Percentiles rank a stretch among this genome's conserved stretches.
These are phyloP conservation scores for Podaxis mareebaensis DNA, from an alignment of 768 basidiomycete species.

Conservation along the genomic window DNA sequence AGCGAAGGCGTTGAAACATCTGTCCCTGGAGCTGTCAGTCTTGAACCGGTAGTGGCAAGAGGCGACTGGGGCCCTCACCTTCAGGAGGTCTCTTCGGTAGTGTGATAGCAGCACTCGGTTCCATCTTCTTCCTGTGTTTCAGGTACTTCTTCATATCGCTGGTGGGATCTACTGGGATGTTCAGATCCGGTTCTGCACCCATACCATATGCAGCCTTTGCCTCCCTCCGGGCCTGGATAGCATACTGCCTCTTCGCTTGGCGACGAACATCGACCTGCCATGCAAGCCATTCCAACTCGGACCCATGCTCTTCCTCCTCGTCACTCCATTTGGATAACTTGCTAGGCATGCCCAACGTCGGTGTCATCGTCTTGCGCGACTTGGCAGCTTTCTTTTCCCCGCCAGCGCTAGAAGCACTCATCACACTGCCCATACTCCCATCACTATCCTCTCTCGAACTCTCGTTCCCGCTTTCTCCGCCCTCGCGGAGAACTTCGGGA, in stretches of 20 bases:
- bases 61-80: background rate
- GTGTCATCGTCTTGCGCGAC: conserved; percentile 22
- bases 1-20: background rate
- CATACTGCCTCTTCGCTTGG: conserved; percentile 26
- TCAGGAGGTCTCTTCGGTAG: background rate
- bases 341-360: conserved; percentile 17
- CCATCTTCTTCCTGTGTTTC: conserved; percentile 15
- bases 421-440: conserved; percentile 9
- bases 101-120: conserved; percentile 10
- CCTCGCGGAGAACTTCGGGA: background rate
- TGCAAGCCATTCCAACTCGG: conserved; percentile 66
- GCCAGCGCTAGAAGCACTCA: background rate
- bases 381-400: background rate
- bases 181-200: conserved; percentile 6
- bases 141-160: conserved; percentile 17
- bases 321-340: conserved; percentile 33
- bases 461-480: conserved; percentile 14
- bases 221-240: conserved; percentile 17
- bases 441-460: conserved; percentile 16
- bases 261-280: conserved; percentile 61
- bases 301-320: conserved; percentile 39
- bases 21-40: background rate
- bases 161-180: conserved; percentile 18
- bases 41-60: background rate
- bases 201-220: conserved; percentile 14